A percentile compares a stretch with the other conserved stretches of the same genome.
These are phyloP conservation scores for Cryoendolithus antarcticus DNA, from an alignment of 2,329 filamentous ascomycete species.

Conservation along the genomic window DNA sequence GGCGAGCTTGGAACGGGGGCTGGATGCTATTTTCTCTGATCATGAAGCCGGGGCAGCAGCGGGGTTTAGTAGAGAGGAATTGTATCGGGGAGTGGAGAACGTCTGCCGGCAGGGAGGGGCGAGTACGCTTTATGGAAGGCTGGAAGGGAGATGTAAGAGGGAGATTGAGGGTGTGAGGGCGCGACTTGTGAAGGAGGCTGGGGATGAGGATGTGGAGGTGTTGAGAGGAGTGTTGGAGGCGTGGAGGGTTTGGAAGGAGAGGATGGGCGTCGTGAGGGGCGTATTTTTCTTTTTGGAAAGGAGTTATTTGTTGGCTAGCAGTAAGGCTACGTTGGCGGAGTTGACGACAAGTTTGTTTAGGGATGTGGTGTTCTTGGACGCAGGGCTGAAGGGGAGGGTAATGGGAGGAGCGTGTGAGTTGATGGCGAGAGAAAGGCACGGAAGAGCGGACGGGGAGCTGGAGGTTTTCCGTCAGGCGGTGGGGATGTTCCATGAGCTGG, in stretches of 20 bases:
- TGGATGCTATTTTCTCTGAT: constrained; percentile 60
- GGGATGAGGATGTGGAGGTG: constrained; percentile 49
- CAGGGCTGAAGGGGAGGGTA: constrained; percentile 39
- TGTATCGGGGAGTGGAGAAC: constrained; percentile 87
- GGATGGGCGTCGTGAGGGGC: constrained; percentile 68
- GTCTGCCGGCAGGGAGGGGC: constrained; percentile 70
- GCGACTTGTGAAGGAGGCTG: constrained; percentile 44
- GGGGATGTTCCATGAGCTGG: constrained; percentile 72
- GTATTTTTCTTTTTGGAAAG: constrained; percentile 93
- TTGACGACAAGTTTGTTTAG: constrained; percentile 69
- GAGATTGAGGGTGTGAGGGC: constrained; percentile 50
- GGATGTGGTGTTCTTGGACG: constrained; percentile 43
- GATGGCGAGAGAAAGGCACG: constrained; percentile 57
- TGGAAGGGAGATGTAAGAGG: constrained; percentile 53
- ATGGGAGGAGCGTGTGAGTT: constrained; percentile 65
- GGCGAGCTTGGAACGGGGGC: constrained; percentile 59
- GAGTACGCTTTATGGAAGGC: constrained; percentile 50
- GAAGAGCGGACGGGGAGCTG: constrained; percentile 44
- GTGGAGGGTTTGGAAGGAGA: constrained; percentile 69
- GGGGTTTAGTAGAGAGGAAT: constrained; percentile 60
- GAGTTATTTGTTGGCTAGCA: constrained; percentile 67
- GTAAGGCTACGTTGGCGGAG: constrained; percentile 65
- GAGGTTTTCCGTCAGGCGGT: constrained; percentile 59
- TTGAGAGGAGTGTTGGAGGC: constrained; percentile 47
- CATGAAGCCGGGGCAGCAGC: constrained; percentile 31